A percentile compares a stretch with the other conserved stretches of the same genome.
These are phyloP conservation scores for Trametopsis cervina DNA, from an alignment of 768 basidiomycete genomes.

Conservation along the genomic window DNA sequence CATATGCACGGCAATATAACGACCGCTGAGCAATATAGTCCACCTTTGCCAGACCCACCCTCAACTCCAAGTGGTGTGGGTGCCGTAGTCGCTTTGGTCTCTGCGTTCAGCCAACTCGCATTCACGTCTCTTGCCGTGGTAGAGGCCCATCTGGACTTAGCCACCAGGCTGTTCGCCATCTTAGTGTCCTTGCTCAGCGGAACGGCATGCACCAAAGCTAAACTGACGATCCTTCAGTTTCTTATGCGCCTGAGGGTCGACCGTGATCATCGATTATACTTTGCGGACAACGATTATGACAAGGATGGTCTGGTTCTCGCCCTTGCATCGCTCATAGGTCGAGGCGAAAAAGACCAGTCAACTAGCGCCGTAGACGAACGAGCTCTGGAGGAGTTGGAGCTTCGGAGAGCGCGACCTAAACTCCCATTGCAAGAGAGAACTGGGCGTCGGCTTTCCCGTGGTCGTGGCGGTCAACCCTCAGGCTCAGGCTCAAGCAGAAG, in stretches of 20 bases:
- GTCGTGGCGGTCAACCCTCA: conserved; percentile 38
- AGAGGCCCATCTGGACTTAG: conserved; percentile 41
- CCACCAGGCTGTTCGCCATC: conserved; percentile 44
- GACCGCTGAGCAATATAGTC: conserved; percentile 10
- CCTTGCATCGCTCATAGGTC: conserved; percentile 60
- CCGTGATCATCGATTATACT: conserved; percentile 81
- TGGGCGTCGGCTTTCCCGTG: conserved; percentile 44
- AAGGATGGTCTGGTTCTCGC: conserved; percentile 47
- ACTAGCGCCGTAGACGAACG: conserved; percentile 18
- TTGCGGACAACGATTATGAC: conserved; percentile 47
- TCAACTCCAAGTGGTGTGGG: conserved; percentile 40
- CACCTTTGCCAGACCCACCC: conserved; percentile 7
- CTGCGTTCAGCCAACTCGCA: conserved; percentile 61
- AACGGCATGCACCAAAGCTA: conserved; percentile 48
- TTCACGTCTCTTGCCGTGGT: conserved; percentile 58
- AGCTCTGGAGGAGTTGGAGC: conserved; percentile 24
- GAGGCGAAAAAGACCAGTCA: conserved; percentile 27
- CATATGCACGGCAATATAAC: conserved; percentile 24
- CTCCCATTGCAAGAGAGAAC: conserved; percentile 42
- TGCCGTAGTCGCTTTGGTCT: conserved; percentile 56
- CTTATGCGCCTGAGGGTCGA: conserved; percentile 85
- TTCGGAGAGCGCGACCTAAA: conserved; percentile 41
- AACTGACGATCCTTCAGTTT: conserved; percentile 77
- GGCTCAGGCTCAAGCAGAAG: conserved; percentile 50
- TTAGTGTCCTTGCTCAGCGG: conserved; percentile 41